Evolutionary conservation across 202 grass and related monocot species (phyloP).

Genomic region (Elaeis oleifera): DNA sequence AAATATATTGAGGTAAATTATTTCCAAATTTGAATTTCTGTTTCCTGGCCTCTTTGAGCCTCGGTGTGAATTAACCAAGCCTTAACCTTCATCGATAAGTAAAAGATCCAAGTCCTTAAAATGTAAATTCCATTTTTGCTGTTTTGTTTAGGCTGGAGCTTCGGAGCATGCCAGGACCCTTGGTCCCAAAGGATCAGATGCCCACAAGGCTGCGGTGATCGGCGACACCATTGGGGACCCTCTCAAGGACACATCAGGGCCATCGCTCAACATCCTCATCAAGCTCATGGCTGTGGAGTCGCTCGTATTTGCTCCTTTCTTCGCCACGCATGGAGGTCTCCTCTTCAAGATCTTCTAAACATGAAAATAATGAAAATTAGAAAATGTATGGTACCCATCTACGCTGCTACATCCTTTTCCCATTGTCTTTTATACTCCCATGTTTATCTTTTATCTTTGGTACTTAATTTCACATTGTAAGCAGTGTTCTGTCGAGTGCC

Average conservation of each 20-base stretch:
- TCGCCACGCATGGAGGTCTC: neutral
- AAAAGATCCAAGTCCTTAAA: neutral
- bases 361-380: neutral
- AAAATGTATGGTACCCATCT: neutral
- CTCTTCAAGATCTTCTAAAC: conserved; percentile 5
- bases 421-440: neutral
- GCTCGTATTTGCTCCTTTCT: conserved; percentile 6
- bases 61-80: too few species aligned
- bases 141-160: conserved; percentile 4
- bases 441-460: neutral
- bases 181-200: conserved; percentile 5
- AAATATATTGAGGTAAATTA: conserved; percentile 66
- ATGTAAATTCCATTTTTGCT: too few species aligned
- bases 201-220: conserved; percentile 5
- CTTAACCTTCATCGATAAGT: neutral
- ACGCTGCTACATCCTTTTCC: too few species aligned
- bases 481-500: neutral
- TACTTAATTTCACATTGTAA: neutral
- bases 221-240: conserved; percentile 7
- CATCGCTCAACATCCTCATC: conserved; percentile 7
- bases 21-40: neutral
- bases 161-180: conserved; percentile 2
- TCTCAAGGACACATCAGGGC: conserved; percentile 2
- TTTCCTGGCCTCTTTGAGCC: too few species aligned
- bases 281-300: conserved; percentile 7